These are phyloP conservation scores for Calonectria montana DNA, from an alignment of 2,329 filamentous ascomycete genomes.

Conservation along the genomic window DNA sequence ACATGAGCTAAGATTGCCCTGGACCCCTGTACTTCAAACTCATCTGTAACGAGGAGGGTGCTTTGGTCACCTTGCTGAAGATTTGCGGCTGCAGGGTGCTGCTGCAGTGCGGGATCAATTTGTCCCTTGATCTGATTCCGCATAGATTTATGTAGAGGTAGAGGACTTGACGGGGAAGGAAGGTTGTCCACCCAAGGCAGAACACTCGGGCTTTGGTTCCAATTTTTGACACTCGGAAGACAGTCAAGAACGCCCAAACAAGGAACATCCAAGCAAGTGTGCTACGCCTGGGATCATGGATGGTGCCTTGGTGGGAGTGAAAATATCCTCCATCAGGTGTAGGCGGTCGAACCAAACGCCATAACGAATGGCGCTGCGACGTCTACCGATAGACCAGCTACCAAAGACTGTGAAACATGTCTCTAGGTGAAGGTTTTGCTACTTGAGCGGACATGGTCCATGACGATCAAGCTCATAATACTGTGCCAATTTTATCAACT, in stretches of 20 bases:
- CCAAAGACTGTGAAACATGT: neutral
- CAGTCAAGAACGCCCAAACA: neutral
- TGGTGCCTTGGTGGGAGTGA: neutral
- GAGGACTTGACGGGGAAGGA: neutral
- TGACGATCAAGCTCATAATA: neutral
- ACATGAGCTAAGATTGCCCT: neutral
- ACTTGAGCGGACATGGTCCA: neutral
- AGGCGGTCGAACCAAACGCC: neutral
- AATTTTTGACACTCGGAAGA: neutral
- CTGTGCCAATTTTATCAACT: neutral
- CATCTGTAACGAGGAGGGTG: conserved; percentile 14
- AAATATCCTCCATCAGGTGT: neutral
- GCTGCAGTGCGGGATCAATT: neutral
- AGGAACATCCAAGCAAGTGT: neutral
- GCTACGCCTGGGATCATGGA: neutral
- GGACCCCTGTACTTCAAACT: conserved; percentile 22
- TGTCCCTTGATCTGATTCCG: neutral
- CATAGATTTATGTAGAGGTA: neutral
- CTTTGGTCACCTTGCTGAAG: neutral
- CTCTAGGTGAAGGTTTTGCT: neutral
- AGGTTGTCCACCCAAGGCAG: neutral
- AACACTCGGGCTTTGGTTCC: neutral
- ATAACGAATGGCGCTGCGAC: neutral
- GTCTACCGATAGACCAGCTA: neutral
- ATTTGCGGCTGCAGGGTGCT: neutral